A percentile compares a stretch with the other conserved stretches of the same genome.
phyloP scores from a whole-genome alignment of 2,329 filamentous ascomycete genomes.

The Amauroascus verrucosus region DNA sequence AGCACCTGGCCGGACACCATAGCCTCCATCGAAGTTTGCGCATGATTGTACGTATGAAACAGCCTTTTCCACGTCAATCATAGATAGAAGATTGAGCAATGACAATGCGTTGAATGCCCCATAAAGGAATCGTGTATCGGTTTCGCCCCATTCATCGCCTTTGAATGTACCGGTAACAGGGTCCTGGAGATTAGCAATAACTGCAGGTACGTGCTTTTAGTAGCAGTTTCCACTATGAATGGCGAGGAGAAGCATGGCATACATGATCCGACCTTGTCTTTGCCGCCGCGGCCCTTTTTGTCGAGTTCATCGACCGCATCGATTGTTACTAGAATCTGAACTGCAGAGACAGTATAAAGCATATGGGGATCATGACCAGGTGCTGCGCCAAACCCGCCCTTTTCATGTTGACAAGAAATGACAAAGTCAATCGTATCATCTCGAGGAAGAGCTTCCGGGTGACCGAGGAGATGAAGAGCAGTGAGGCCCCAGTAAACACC shows the following conservation, averaged over 20 bases:
- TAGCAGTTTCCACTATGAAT: neutral
- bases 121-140: slow-evolving; percentile 90
- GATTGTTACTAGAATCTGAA: slow-evolving; percentile 81
- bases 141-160: slow-evolving; percentile 93
- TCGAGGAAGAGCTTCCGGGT: slow-evolving; percentile 69
- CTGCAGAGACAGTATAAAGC: slow-evolving; percentile 87
- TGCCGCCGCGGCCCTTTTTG: slow-evolving; percentile 53
- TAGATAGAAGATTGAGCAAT: slow-evolving; percentile 59
- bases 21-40: slow-evolving; percentile 89
- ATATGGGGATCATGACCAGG: slow-evolving; percentile 93
- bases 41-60: slow-evolving; percentile 71
- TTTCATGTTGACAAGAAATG: slow-evolving; percentile 83
- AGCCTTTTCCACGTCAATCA: slow-evolving; percentile 70
- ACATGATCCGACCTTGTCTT: slow-evolving; percentile 68
- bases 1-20: slow-evolving; percentile 77
- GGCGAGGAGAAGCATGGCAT: slow-evolving; percentile 32
- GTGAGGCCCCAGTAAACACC: slow-evolving; percentile 95
- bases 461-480: slow-evolving; percentile 72
- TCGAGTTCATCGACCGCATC: slow-evolving; percentile 81
- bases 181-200: slow-evolving; percentile 75
- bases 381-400: slow-evolving; percentile 85
- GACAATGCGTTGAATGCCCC: slow-evolving; percentile 82
- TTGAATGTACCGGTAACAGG: slow-evolving; percentile 72
- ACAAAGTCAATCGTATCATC: slow-evolving; percentile 80
- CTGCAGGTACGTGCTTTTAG: slow-evolving; percentile 33